Evolutionary conservation across 306 rosid species (phyloP).

Genomic region (Ammopiptanthus mongolicus): DNA sequence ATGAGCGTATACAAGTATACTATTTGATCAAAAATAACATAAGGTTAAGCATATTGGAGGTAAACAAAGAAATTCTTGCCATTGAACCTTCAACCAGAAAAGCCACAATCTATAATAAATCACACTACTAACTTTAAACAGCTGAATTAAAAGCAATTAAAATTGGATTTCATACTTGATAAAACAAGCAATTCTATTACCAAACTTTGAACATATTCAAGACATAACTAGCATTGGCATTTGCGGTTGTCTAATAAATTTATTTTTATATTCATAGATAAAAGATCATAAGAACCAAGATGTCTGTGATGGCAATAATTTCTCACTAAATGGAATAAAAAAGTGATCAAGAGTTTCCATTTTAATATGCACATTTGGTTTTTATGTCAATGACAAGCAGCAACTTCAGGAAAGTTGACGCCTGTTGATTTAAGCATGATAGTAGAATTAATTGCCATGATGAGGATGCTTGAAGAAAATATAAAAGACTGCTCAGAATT

Average conservation of each 20-base stretch:
- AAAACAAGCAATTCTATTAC: not conserved
- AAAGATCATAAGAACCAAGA: not conserved
- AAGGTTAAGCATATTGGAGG: not conserved
- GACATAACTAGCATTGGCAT: not conserved
- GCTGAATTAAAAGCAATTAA: not conserved
- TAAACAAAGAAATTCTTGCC: not conserved
- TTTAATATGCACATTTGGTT: not conserved
- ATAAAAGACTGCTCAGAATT: not conserved
- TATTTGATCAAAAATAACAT: not conserved
- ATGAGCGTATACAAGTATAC: not conserved
- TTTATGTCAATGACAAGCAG: not conserved
- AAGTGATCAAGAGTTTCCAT: not conserved
- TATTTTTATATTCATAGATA: too few relatives aligned
- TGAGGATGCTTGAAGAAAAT: not conserved
- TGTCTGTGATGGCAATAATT: not conserved
- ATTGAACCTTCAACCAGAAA: not conserved
- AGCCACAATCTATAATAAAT: not conserved
- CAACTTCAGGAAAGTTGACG: not conserved
- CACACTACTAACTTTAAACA: too few relatives aligned
- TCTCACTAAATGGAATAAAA: not conserved
- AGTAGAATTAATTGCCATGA: not conserved
- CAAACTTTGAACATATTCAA: not conserved
- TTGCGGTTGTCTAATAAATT: not conserved
- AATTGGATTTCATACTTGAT: not conserved
- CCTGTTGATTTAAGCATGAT: not conserved